Percentiles rank a stretch among this genome's conserved stretches.
Evolutionary conservation across 345 rosid genomes (phyloP).

Genomic region (Draba incana): DNA sequence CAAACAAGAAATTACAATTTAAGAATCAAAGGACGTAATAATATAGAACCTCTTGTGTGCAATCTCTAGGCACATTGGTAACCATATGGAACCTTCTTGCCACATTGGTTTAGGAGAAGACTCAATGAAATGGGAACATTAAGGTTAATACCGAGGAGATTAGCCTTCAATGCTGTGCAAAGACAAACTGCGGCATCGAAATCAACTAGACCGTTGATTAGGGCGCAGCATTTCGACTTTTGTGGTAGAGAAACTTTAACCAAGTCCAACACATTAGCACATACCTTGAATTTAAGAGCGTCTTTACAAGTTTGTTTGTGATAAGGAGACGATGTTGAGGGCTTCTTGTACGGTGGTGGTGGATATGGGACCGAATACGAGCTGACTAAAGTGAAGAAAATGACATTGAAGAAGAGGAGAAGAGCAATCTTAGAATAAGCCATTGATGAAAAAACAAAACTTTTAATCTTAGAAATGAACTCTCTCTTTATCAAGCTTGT

Average conservation of each 20-base stretch:
- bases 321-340: slow-evolving; percentile 22
- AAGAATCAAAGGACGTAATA: background rate
- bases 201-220: slow-evolving; percentile 18
- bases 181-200: slow-evolving; percentile 32
- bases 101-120: slow-evolving; percentile 17
- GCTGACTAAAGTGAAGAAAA: slow-evolving; percentile 38
- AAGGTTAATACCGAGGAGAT: slow-evolving; percentile 25
- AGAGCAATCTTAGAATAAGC: slow-evolving; percentile 31
- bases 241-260: slow-evolving; percentile 34
- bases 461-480: background rate
- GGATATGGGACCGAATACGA: slow-evolving; percentile 29
- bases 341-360: slow-evolving; percentile 35
- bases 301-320: slow-evolving; percentile 28
- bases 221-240: slow-evolving; percentile 23
- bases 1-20: background rate
- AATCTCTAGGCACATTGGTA: slow-evolving; percentile 19
- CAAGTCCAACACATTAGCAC: slow-evolving; percentile 35
- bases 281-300: slow-evolving; percentile 33
- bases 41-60: background rate
- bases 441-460: background rate
- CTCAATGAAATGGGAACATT: slow-evolving; percentile 28
- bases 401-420: slow-evolving; percentile 17
- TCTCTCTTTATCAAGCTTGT: slow-evolving; percentile 21
- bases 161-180: slow-evolving; percentile 26
- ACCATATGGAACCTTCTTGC: slow-evolving; percentile 31